A percentile compares a stretch with the other conserved stretches of the same genome.
Evolutionary conservation across 1,284 basidiomycete genomes (phyloP).

Genomic region (Rhodotorula sp.): DNA sequence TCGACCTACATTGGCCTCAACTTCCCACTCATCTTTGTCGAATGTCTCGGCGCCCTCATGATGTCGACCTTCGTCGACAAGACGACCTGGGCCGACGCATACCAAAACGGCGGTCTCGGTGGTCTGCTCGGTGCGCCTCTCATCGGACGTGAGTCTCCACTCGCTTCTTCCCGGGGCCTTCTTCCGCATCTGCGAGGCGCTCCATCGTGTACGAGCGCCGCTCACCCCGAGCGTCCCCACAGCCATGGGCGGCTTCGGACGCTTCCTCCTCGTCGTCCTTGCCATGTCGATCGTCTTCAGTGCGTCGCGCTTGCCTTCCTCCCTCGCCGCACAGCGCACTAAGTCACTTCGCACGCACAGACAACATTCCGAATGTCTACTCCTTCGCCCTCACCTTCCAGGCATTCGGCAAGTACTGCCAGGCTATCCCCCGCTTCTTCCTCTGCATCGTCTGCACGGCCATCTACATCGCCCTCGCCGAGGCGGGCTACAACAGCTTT

Average conservation of each 20-base stretch:
- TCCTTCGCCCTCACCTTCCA: constrained; percentile 45
- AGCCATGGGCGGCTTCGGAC: constrained; percentile 39
- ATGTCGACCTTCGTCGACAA: constrained; percentile 58
- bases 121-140: constrained; percentile 49
- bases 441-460: constrained; percentile 44
- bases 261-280: constrained; percentile 45
- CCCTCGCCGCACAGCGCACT: background rate
- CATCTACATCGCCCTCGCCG: constrained; percentile 47
- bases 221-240: constrained; percentile 7
- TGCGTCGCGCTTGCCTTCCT: background rate
- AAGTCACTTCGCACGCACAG: background rate
- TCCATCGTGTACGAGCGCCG: constrained; percentile 8
- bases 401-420: constrained; percentile 48
- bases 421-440: constrained; percentile 49
- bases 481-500: constrained; percentile 50
- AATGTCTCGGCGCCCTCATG: constrained; percentile 59
- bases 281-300: constrained; percentile 47
- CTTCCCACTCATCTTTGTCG: constrained; percentile 52
- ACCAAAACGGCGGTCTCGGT: constrained; percentile 60
- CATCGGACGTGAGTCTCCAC: constrained; percentile 18
- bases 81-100: constrained; percentile 60
- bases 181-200: constrained; percentile 15
- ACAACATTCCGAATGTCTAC: constrained; percentile 26
- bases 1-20: constrained; percentile 67
- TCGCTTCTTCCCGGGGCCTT: constrained; percentile 34